Base-by-base conservation (phyloP, 352 stramenopile genomes). In the Phytophthora europaea region DNA sequence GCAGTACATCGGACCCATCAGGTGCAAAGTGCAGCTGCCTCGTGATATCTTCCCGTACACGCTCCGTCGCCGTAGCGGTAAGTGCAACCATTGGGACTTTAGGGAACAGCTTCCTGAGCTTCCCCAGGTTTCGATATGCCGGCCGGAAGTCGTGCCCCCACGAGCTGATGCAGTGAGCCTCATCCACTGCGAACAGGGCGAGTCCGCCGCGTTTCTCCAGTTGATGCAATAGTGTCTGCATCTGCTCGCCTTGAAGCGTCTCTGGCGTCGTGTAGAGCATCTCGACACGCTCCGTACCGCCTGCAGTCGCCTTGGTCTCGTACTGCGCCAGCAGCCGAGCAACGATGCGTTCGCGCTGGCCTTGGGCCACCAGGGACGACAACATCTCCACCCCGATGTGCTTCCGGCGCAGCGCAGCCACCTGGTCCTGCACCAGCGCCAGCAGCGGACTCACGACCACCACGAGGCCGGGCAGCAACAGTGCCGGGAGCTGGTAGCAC, bases 401-500 rank as follows among this genome's bases (percentile, higher is more conserved):
- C 16, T 79, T 82, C 10, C 50, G 56, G 2, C 80, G 80, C 28
- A 98, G 78, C 23, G 81, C 79, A 5, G 65, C 45, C n/a, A 98
- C 72, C 38, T 98, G 93, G 73, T 98, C 92, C 54, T 94, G 84
- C 81, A 98, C 97, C 6, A 98, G 79, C 22, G 92, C 84, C 18
- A 98, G 68, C 15, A 98, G 80, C 4, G 94, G 95, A 68, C 82
- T 96, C 4, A 98, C 79, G 6, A 98, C 93, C 15, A 98, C 68
- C 7, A 93, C 93, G 15, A 98, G 72, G 3, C 94, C 93, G 0
- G 76, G 77, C 36, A 89, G 68, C 31, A 94, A 67, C 52, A 89
- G 74, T 23, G 85, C 82, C 1, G 82, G 97, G 4, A 99, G 77
- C 53, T 99, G 96, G 75, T 99, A 99, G 75, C 95, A 99, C 15